Evolutionary conservation across 1,284 basidiomycete species (phyloP).

Genomic region (Trichosporon asahii): DNA sequence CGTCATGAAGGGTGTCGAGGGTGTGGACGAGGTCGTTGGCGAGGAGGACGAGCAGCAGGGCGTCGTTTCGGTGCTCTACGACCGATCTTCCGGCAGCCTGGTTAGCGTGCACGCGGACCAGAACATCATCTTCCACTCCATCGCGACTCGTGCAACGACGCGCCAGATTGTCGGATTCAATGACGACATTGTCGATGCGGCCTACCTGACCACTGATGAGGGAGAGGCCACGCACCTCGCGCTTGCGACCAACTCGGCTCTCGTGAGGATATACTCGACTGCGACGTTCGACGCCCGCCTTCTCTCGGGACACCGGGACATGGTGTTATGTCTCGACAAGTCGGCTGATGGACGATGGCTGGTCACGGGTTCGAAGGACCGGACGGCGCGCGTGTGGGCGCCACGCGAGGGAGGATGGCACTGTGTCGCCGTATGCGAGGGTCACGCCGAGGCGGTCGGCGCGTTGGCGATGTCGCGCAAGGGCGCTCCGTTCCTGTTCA

Average conservation of each 20-base stretch:
- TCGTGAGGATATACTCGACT: slow-evolving; percentile 80
- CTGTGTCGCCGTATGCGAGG: slow-evolving; percentile 84
- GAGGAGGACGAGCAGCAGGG: slow-evolving; percentile 67
- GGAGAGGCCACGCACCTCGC: slow-evolving; percentile 63
- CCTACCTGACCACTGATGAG: slow-evolving; percentile 59
- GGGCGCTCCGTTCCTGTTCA: slow-evolving; percentile 69
- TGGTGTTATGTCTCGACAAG: slow-evolving; percentile 79
- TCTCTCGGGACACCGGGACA: slow-evolving; percentile 82
- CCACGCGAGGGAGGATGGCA: slow-evolving; percentile 58
- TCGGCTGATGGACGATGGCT: slow-evolving; percentile 67
- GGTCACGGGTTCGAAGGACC: slow-evolving; percentile 89
- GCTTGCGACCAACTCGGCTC: slow-evolving; percentile 90
- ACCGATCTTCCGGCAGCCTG: slow-evolving; percentile 63
- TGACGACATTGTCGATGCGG: slow-evolving; percentile 91
- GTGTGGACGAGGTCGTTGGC: slow-evolving; percentile 56
- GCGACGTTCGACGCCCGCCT: slow-evolving; percentile 71
- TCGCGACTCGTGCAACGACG: slow-evolving; percentile 61
- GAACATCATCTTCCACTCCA: slow-evolving; percentile 85
- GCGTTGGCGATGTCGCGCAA: slow-evolving; percentile 74
- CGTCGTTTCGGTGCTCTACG: slow-evolving; percentile 54
- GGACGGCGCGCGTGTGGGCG: slow-evolving; percentile 81
- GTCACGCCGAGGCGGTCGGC: slow-evolving; percentile 91
- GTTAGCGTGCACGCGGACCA: slow-evolving; percentile 94
- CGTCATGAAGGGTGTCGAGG: slow-evolving; percentile 55
- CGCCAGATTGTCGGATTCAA: slow-evolving; percentile 96